These are phyloP conservation scores for Withania somnifera DNA, from an alignment of 305 asterid species.

Conservation along the genomic window DNA sequence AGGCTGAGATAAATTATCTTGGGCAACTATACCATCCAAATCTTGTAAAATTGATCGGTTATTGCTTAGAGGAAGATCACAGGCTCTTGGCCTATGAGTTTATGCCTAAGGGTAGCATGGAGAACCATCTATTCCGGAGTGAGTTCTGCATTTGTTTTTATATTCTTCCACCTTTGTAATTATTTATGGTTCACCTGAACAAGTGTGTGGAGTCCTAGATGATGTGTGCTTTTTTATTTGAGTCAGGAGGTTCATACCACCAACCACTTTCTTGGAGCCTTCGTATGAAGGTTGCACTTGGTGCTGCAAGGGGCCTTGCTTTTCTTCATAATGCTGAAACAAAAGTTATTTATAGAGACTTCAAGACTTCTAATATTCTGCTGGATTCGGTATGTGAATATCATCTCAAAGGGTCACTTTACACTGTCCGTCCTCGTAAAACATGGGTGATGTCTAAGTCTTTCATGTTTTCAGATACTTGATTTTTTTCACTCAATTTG, in stretches of 20 bases:
- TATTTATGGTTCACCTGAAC: neutral
- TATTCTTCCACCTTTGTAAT: neutral
- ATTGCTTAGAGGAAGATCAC: conserved; percentile 62
- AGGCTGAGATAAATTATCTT: conserved; percentile 64
- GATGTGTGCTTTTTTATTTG: neutral
- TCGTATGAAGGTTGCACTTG: conserved; percentile 68
- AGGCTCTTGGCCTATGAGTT: conserved; percentile 59
- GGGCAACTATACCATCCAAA: conserved; percentile 60
- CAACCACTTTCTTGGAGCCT: conserved; percentile 86
- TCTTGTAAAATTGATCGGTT: conserved; percentile 60
- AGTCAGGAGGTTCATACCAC: conserved; percentile 68
- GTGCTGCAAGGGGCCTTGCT: conserved; percentile 89
- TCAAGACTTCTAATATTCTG: conserved; percentile 79
- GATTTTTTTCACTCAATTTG: neutral
- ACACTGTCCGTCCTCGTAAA: neutral
- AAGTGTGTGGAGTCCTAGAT: neutral
- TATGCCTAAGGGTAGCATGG: conserved; percentile 75
- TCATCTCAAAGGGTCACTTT: neutral
- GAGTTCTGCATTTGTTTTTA: conserved; percentile 17
- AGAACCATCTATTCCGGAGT: conserved; percentile 78
- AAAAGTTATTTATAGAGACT: conserved; percentile 79
- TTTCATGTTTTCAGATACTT: neutral
- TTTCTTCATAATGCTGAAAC: conserved; percentile 77
- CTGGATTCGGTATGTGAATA: conserved; percentile 59
- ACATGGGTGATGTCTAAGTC: neutral